A percentile compares a stretch with the other conserved stretches of the same genome.
phyloP scores from a whole-genome alignment of 2,329 filamentous ascomycete genomes.

The Ophioceras dolichostomum region DNA sequence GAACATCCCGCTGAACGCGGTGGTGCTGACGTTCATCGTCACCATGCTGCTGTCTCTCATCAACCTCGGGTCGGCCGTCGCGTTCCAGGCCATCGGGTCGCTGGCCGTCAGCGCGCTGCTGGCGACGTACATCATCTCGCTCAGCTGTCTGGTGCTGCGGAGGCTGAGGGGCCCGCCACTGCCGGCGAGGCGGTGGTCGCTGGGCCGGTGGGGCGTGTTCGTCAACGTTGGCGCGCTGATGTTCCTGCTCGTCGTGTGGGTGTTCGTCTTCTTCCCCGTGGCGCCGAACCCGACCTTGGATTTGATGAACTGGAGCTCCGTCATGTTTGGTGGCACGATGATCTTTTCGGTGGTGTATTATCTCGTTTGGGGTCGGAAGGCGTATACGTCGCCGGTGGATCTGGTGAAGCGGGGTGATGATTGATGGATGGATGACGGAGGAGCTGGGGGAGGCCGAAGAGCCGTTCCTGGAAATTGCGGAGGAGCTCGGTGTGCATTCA shows the following conservation, averaged over 20 bases:
- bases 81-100: slow-evolving; percentile 41
- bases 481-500: too few relatives aligned
- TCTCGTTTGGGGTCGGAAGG: slow-evolving; percentile 13
- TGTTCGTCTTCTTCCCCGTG: slow-evolving; percentile 36
- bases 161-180: slow-evolving; percentile 25
- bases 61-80: slow-evolving; percentile 36
- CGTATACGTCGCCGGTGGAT: slow-evolving; percentile 11
- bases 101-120: slow-evolving; percentile 36
- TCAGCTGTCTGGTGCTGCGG: slow-evolving; percentile 28
- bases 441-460: too few relatives aligned
- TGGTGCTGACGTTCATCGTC: slow-evolving; percentile 33
- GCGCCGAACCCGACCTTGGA: slow-evolving; percentile 19
- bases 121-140: slow-evolving; percentile 36
- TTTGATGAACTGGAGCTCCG: slow-evolving; percentile 37
- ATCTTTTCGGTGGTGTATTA: slow-evolving; percentile 26
- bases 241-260: slow-evolving; percentile 31
- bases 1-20: slow-evolving; percentile 28
- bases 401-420: slow-evolving; percentile 8
- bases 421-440: too few relatives aligned
- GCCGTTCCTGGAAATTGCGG: too few relatives aligned
- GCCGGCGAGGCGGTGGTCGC: slow-evolving; percentile 24
- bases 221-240: slow-evolving; percentile 28
- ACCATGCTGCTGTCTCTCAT: slow-evolving; percentile 32
- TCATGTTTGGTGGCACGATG: slow-evolving; percentile 27
- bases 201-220: slow-evolving; percentile 26